These are phyloP conservation scores for Magnusiomyces tetraspermus DNA, from an alignment of 1,139 yeast species.

Conservation along the genomic window DNA sequence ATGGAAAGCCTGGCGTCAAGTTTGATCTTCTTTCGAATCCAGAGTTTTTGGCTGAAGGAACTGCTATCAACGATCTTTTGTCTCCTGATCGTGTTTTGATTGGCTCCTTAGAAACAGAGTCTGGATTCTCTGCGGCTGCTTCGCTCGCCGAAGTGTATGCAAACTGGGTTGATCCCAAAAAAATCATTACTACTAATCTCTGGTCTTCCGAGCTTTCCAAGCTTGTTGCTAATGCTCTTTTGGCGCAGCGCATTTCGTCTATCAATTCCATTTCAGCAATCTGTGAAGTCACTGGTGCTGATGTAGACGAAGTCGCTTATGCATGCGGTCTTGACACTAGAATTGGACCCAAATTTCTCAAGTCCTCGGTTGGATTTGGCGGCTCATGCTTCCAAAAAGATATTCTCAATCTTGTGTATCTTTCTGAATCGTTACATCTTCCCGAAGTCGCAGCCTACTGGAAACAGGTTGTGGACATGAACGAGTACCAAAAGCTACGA, in stretches of 20 bases:
- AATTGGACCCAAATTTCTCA: slow-evolving; percentile 25
- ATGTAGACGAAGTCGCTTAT: slow-evolving; percentile 26
- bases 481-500: slow-evolving; percentile 26
- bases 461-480: slow-evolving; percentile 27
- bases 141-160: slow-evolving; percentile 24
- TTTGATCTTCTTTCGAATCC: slow-evolving; percentile 26
- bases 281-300: slow-evolving; percentile 28
- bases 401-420: slow-evolving; percentile 25
- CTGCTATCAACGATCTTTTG: slow-evolving; percentile 23
- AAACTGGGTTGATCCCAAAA: slow-evolving; percentile 25
- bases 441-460: slow-evolving; percentile 28
- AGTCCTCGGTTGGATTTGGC: slow-evolving; percentile 26
- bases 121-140: slow-evolving; percentile 24
- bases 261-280: slow-evolving; percentile 26
- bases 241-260: slow-evolving; percentile 27
- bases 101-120: slow-evolving; percentile 23
- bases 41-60: slow-evolving; percentile 26
- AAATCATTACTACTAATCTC: slow-evolving; percentile 25
- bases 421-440: slow-evolving; percentile 25
- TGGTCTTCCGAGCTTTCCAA: slow-evolving; percentile 28
- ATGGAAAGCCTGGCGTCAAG: slow-evolving; percentile 24
- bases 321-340: slow-evolving; percentile 27
- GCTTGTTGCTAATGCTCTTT: slow-evolving; percentile 27
- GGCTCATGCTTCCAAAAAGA: slow-evolving; percentile 28
- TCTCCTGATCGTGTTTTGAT: slow-evolving; percentile 26